Evolutionary conservation across 768 basidiomycete genomes (phyloP).

Genomic region (Collybia sordida): DNA sequence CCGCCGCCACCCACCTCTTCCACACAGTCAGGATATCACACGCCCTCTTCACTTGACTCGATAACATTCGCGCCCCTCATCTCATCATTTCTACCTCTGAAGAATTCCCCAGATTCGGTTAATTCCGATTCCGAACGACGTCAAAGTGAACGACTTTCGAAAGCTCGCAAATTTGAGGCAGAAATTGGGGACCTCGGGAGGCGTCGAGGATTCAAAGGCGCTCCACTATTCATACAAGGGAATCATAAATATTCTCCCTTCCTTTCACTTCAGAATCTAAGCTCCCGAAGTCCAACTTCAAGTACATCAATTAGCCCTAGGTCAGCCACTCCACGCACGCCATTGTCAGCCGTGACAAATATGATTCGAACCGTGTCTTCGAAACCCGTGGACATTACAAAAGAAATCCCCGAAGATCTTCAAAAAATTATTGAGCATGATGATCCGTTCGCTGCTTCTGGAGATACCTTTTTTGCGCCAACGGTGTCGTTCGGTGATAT

Average conservation of each 20-base stretch:
- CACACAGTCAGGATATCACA: neutral
- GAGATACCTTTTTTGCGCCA: constrained; percentile 14
- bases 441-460: constrained; percentile 18
- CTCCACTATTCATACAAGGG: constrained; percentile 19
- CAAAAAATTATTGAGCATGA: constrained; percentile 15
- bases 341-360: constrained; percentile 20
- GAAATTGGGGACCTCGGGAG: constrained; percentile 24
- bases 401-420: constrained; percentile 9
- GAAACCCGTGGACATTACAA: constrained; percentile 3
- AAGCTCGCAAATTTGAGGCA: constrained; percentile 1
- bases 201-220: constrained; percentile 31
- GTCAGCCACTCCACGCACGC: constrained; percentile 13
- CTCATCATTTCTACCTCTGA: constrained; percentile 1
- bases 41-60: neutral
- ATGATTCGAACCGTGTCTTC: constrained; percentile 21
- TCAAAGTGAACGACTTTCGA: neutral
- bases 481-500: neutral
- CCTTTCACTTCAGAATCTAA: constrained; percentile 18
- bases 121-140: neutral
- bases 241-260: constrained; percentile 14
- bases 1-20: neutral
- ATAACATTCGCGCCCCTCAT: neutral
- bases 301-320: constrained; percentile 1
- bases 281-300: constrained; percentile 14
- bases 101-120: neutral